phyloP scores from a whole-genome alignment of 352 stramenopile species.

The Globisporangium radiosum region DNA sequence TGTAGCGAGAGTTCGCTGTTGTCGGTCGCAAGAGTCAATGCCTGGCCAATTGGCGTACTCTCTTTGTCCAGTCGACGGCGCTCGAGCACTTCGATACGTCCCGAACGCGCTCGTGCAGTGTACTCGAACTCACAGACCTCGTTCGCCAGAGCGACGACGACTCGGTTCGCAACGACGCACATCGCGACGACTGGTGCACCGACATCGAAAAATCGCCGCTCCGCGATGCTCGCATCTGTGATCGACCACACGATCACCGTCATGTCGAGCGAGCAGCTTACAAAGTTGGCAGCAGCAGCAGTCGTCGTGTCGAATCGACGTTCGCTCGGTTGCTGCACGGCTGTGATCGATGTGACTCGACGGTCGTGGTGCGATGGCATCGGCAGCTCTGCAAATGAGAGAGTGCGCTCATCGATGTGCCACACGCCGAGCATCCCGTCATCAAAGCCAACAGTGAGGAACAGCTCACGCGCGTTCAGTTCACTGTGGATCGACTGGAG shows the following conservation, averaged over 20 bases:
- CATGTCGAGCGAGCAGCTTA: conserved; percentile 58
- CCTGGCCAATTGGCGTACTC: no score
- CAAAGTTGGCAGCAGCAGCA: conserved; percentile 16
- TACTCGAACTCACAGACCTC: conserved; percentile 26
- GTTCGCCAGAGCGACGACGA: conserved; percentile 27
- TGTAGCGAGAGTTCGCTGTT: background rate
- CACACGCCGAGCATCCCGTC: conserved; percentile 45
- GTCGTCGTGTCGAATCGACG: background rate
- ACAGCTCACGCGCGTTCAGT: background rate
- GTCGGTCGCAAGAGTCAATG: background rate
- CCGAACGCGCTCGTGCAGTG: background rate
- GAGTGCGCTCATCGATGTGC: conserved; percentile 12
- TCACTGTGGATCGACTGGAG: conserved; percentile 18
- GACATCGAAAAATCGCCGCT: conserved; percentile 61
- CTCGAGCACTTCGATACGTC: background rate
- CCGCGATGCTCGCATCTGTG: conserved; percentile 20
- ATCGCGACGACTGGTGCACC: conserved; percentile 41
- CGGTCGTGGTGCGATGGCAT: conserved; percentile 34
- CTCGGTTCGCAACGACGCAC: conserved; percentile 19
- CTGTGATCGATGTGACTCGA: conserved; percentile 27
- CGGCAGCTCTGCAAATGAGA: conserved; percentile 20
- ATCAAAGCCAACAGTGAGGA: conserved; percentile 40
- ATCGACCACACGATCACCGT: conserved; percentile 55
- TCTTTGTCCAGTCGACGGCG: background rate
- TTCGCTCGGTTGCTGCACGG: background rate